Conservation (phyloP, 1,284 basidiomycete genomes). For the Takashimella koratensis region DNA sequence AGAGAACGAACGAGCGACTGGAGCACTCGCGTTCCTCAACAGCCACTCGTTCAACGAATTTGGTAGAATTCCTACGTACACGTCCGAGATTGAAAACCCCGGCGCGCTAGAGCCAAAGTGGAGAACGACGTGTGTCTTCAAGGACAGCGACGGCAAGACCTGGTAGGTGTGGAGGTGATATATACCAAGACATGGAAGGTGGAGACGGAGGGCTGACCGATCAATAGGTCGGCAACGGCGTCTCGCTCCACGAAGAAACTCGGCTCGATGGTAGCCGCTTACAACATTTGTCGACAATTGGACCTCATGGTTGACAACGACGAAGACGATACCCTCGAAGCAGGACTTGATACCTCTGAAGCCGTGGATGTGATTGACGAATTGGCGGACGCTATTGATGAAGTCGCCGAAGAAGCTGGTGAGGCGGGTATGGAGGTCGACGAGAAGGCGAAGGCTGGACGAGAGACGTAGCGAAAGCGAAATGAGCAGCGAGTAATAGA, state of each 20-base stretch:
- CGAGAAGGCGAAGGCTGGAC: too few relatives aligned
- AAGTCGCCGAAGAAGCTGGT: too few relatives aligned
- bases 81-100: background rate
- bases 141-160: constrained; percentile 3
- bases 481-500: too few relatives aligned
- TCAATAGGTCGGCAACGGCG: constrained; percentile 19
- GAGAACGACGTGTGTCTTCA: background rate
- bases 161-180: too few relatives aligned
- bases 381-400: too few relatives aligned
- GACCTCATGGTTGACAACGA: constrained; percentile 10
- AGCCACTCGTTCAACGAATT: background rate
- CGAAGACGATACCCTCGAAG: too few relatives aligned
- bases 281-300: constrained; percentile 26
- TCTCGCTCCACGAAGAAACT: constrained; percentile 28
- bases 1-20: background rate
- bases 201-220: too few relatives aligned
- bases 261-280: constrained; percentile 33
- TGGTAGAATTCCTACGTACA: constrained; percentile 7
- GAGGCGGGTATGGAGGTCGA: too few relatives aligned
- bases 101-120: constrained; percentile 1
- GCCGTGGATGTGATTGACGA: too few relatives aligned
- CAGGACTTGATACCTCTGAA: too few relatives aligned
- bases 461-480: too few relatives aligned
- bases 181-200: too few relatives aligned
- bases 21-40: constrained; percentile 8